Evolutionary conservation across 495 filamentous ascomycete species (phyloP).

Genomic region (Hypoxylon rickii): DNA sequence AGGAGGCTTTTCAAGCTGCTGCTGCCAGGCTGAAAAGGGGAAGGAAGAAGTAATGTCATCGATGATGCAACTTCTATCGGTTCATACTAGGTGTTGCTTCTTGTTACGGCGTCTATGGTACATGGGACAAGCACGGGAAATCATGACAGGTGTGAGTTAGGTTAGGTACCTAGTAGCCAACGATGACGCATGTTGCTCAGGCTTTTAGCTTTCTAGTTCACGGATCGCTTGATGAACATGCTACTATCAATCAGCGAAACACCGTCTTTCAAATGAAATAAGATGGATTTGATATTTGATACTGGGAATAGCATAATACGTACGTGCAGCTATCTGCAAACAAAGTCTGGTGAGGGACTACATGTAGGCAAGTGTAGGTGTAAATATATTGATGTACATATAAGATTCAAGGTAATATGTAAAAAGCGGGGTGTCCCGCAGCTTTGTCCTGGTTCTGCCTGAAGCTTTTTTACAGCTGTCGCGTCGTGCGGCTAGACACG

Average conservation of each 20-base stretch:
- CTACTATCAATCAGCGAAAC: no score
- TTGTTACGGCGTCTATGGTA: slow-evolving; percentile 29
- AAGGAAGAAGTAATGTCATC: slow-evolving; percentile 37
- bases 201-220: no score
- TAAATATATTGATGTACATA: background rate
- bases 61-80: background rate
- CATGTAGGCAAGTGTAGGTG: background rate
- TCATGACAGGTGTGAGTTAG: slow-evolving; percentile 4
- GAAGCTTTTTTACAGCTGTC: slow-evolving; percentile 19
- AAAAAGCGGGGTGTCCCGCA: slow-evolving; percentile 13
- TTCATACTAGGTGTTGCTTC: background rate
- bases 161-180: slow-evolving; percentile 1
- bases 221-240: no score
- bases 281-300: no score
- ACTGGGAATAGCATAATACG: no score
- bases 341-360: no score
- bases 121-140: slow-evolving; percentile 17
- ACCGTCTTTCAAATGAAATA: no score
- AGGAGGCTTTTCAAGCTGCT: slow-evolving; percentile 68
- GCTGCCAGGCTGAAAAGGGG: slow-evolving; percentile 50
- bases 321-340: no score
- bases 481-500: slow-evolving; percentile 2
- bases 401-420: background rate
- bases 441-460: background rate
- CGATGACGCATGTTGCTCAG: no score